Base-by-base conservation (phyloP, 352 stramenopile species). In the Aphanomyces cochlioides region DNA sequence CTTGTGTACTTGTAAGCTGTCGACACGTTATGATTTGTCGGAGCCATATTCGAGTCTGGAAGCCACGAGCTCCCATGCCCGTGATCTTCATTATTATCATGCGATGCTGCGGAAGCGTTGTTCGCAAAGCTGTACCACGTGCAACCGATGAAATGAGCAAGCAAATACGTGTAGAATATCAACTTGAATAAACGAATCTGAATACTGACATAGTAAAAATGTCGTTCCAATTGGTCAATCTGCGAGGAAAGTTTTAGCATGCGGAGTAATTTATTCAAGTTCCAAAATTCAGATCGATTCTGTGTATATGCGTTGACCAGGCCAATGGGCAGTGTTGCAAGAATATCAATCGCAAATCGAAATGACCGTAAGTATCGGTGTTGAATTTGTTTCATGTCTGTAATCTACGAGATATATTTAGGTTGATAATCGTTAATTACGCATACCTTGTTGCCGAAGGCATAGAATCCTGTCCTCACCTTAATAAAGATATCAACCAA, bases 101-200 rank as follows among this genome's bases (percentile, higher is more conserved):
- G 38, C 12, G 39, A 10, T 17, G 39, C 13, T 13, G 21, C 8
- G 12, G 34, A 5, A n/a, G 28, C 0, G 45, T 67, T 28, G 5
- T 45, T 72, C 1, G 74, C 69, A 28, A 90, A 90, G 65, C 77
- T 84, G 50, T 87, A 87, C 83, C 83, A 90, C 19, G 84, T 70
- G 37, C 76, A 88, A 0, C 83, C 83, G 6, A 87, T 76, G 7
- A 79, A 70, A 56, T 90, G 80, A 0, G 79, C 69, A 0, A 88
- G 50, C 1, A 88, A 57, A 34, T 79, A 66, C 0, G 74, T 87
- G 15, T 81, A 77, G 53, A 87, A 77, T 5, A 89, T 54, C 4
- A 89, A 69, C 50, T 83, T 85, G 3, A 83, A 7, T 13, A 89
- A 13, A 0, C 81, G 78, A 3, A 89, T 58, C 41, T 79, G 73